Conservation (phyloP, 1,284 basidiomycete genomes). For the Termitomyces sp. region DNA sequence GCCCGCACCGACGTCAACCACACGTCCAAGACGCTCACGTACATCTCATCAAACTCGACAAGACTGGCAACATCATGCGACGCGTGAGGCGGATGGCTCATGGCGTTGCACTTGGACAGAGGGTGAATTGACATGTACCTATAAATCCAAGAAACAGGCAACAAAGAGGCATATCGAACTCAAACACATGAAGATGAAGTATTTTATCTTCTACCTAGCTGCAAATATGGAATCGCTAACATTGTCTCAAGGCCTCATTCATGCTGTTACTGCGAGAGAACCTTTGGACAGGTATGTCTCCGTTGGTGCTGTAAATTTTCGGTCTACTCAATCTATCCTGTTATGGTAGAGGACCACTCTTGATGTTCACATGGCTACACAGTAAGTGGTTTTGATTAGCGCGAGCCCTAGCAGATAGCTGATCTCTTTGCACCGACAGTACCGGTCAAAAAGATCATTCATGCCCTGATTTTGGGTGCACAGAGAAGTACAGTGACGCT, state of each 20-base stretch:
- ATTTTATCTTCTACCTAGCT: neutral
- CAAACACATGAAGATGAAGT: constrained; percentile 19
- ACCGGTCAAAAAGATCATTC: constrained; percentile 17
- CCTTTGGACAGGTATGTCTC: constrained; percentile 18
- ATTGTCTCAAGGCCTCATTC: constrained; percentile 14
- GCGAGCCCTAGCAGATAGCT: neutral
- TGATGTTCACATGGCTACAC: constrained; percentile 19
- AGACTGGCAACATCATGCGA: constrained; percentile 13
- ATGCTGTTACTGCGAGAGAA: constrained; percentile 15
- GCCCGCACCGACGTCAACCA: neutral
- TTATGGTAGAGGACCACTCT: constrained; percentile 19
- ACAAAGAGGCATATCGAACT: constrained; percentile 22
- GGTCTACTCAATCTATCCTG: neutral
- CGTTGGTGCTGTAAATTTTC: neutral
- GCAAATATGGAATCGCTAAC: neutral
- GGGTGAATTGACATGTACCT: constrained; percentile 10
- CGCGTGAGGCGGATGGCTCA: neutral
- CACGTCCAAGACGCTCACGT: neutral
- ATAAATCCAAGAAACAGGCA: constrained; percentile 19
- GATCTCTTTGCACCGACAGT: constrained; percentile 4
- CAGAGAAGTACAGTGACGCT: constrained; percentile 55
- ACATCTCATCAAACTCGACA: neutral
- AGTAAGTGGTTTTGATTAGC: constrained; percentile 10
- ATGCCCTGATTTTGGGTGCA: constrained; percentile 32
- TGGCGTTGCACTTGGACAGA: constrained; percentile 16